Evolutionary conservation across 2,329 filamentous ascomycete genomes (phyloP).

Genomic region (Chrysosphaeria jannelii): DNA sequence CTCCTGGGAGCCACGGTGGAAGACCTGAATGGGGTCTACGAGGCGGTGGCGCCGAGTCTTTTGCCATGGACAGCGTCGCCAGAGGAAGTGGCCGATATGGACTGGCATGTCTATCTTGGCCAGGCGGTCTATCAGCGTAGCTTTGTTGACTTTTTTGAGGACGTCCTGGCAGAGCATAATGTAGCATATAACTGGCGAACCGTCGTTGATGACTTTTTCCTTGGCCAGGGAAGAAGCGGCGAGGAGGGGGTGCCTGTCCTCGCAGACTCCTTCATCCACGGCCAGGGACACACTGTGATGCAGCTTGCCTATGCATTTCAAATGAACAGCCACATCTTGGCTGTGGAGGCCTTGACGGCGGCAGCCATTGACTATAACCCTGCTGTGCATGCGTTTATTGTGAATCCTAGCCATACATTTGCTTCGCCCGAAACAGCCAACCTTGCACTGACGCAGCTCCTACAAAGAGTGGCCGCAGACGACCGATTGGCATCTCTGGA

Average conservation of each 20-base stretch:
- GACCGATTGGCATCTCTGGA: conserved; percentile 37
- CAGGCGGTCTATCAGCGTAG: conserved; percentile 60
- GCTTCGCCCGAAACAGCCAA: conserved; percentile 39
- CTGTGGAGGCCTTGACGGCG: conserved; percentile 61
- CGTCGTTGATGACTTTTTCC: conserved; percentile 47
- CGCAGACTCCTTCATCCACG: conserved; percentile 13
- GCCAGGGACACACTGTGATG: conserved; percentile 61
- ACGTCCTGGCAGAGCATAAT: conserved; percentile 39
- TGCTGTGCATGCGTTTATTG: neutral
- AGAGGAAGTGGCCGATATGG: conserved; percentile 48
- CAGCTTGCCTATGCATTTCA: conserved; percentile 88
- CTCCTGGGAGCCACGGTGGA: conserved; percentile 45
- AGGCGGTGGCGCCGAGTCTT: conserved; percentile 36
- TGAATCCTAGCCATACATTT: no score
- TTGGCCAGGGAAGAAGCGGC: conserved; percentile 13
- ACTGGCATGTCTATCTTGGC: conserved; percentile 70
- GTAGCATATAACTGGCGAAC: conserved; percentile 62
- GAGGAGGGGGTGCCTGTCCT: neutral
- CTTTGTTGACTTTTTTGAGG: conserved; percentile 87
- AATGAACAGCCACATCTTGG: conserved; percentile 55
- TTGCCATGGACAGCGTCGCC: conserved; percentile 66
- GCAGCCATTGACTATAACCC: conserved; percentile 24
- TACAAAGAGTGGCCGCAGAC: conserved; percentile 41
- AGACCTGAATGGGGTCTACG: conserved; percentile 56
- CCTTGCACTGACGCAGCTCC: no score